These are phyloP conservation scores for Hevea brasiliensis DNA, from an alignment of 345 rosid species.

Conservation along the genomic window DNA sequence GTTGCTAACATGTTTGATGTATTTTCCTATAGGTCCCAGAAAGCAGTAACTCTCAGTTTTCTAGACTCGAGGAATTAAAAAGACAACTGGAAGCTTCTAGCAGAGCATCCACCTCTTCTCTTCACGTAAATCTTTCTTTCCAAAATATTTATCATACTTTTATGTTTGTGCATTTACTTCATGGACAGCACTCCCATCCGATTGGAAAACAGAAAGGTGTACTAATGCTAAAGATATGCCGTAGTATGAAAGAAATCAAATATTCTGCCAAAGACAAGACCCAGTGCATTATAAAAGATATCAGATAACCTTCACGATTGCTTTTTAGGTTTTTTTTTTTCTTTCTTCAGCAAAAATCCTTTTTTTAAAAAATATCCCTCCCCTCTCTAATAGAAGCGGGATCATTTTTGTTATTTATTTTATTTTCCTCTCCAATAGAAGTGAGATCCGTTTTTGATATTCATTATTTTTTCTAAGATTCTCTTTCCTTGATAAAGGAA, in stretches of 20 bases:
- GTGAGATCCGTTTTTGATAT: not conserved
- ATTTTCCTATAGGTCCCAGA: slow-evolving; percentile 57
- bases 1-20: slow-evolving; percentile 4
- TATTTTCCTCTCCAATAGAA: not conserved
- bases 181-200: slow-evolving; percentile 5
- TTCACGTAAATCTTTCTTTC: slow-evolving; percentile 45
- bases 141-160: slow-evolving; percentile 6
- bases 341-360: not conserved
- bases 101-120: slow-evolving; percentile 44
- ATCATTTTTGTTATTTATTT: too few relatives aligned
- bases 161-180: slow-evolving; percentile 7
- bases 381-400: not conserved
- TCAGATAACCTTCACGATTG: not conserved
- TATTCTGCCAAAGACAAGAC: not conserved
- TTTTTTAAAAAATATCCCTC: not conserved
- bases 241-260: not conserved
- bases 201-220: not conserved
- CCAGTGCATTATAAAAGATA: not conserved
- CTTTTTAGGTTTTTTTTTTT: not conserved
- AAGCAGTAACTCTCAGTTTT: slow-evolving; percentile 66
- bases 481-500: not conserved
- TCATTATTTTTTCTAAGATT: not conserved
- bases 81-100: slow-evolving; percentile 69
- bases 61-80: slow-evolving; percentile 80
- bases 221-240: not conserved